Conservation (phyloP, 106 monocot genomes). For the Phalaenopsis aphrodite region DNA sequence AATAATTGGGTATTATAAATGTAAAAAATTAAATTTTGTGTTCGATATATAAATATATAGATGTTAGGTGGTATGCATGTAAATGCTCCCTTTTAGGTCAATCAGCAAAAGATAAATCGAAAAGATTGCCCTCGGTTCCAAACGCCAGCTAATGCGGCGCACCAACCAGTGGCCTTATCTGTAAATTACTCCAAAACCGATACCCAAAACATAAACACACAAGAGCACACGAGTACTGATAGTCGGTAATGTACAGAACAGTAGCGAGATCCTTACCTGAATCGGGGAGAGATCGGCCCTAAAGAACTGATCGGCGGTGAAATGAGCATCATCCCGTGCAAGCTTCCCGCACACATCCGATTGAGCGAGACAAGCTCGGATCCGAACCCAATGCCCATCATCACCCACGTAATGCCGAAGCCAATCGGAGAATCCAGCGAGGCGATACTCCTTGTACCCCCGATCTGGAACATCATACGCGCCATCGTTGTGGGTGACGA, state of each 20-base stretch:
- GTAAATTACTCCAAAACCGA: constrained; percentile 2
- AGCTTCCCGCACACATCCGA: constrained; percentile 55
- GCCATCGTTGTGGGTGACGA: constrained; percentile 57
- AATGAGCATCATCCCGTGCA: constrained; percentile 17
- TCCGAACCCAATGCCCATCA: constrained; percentile 39
- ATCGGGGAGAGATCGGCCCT: constrained; percentile 53
- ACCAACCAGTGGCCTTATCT: background rate
- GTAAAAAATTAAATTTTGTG: too few species aligned
- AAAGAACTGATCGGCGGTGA: constrained; percentile 46
- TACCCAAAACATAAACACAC: background rate
- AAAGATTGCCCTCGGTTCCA: background rate
- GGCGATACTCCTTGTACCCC: constrained; percentile 60
- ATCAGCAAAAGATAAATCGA: background rate
- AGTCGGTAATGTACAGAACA: background rate
- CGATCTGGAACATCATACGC: constrained; percentile 41
- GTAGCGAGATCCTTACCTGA: constrained; percentile 35
- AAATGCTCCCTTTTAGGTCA: too few species aligned
- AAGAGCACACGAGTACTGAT: background rate
- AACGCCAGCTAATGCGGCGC: background rate
- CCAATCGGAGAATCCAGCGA: constrained; percentile 71
- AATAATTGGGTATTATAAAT: too few species aligned
- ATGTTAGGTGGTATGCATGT: too few species aligned
- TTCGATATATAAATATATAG: too few species aligned
- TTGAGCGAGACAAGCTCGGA: constrained; percentile 41
- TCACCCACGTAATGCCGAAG: constrained; percentile 41